Evolutionary conservation across 352 stramenopile genomes (phyloP).

Genomic region (Globisporangium cylindrosporum): DNA sequence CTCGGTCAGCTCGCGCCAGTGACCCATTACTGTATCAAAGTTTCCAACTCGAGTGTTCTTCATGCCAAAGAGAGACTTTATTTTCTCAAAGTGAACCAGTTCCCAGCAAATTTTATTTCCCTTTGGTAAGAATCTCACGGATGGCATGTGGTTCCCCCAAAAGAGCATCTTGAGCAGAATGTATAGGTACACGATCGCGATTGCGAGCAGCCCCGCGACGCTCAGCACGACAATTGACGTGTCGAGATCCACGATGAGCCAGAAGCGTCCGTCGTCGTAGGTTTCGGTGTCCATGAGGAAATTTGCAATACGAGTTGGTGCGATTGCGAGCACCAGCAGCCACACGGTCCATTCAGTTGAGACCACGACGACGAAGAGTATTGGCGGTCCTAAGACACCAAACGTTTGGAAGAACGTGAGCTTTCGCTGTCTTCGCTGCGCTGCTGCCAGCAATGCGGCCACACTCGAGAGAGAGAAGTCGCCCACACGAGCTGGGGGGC

Average conservation of each 20-base stretch:
- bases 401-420: conserved; percentile 13
- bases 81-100: not conserved
- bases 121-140: not conserved
- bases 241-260: conserved; percentile 28
- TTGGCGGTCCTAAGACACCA: not conserved
- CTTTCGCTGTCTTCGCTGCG: not conserved
- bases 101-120: not conserved
- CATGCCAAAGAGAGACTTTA: not conserved
- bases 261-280: conserved; percentile 37
- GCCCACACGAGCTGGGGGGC: not conserved
- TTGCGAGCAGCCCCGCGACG: conserved; percentile 13
- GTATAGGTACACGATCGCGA: conserved; percentile 14
- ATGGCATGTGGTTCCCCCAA: conserved; percentile 12
- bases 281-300: conserved; percentile 32
- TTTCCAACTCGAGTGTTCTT: conserved; percentile 9
- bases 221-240: conserved; percentile 15
- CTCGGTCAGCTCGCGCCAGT: conserved; percentile 25
- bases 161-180: conserved; percentile 28
- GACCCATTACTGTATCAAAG: not conserved
- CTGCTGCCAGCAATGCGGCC: not conserved
- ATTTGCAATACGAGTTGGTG: conserved; percentile 31
- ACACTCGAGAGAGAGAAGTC: not conserved
- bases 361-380: conserved; percentile 12
- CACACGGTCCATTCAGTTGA: conserved; percentile 30
- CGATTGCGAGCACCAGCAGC: conserved; percentile 28